A percentile compares a stretch with the other conserved stretches of the same genome.
These are phyloP conservation scores for Lagenidium giganteum DNA, from an alignment of 352 stramenopile species.

Conservation along the genomic window DNA sequence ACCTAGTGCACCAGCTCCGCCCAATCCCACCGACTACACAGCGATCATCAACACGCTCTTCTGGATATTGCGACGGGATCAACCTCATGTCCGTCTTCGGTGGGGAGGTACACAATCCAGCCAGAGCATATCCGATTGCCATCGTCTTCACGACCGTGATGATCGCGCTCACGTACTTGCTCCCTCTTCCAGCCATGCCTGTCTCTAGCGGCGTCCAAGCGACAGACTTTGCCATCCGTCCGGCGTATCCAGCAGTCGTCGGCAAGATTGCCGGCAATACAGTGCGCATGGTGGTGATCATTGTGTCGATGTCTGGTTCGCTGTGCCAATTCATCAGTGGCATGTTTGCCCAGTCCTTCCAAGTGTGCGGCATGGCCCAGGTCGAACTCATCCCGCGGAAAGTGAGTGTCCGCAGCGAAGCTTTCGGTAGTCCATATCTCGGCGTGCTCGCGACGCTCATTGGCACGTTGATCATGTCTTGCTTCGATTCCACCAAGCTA, in stretches of 20 bases:
- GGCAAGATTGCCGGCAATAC: slow-evolving; percentile 69
- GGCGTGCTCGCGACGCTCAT: slow-evolving; percentile 28
- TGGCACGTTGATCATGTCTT: slow-evolving; percentile 33
- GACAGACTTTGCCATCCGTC: slow-evolving; percentile 24
- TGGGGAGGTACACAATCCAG: slow-evolving; percentile 83
- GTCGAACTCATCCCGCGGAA: slow-evolving; percentile 72
- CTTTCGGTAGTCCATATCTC: slow-evolving; percentile 29
- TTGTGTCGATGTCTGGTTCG: slow-evolving; percentile 64
- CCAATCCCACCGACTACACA: slow-evolving; percentile 83
- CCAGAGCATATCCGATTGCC: slow-evolving; percentile 69
- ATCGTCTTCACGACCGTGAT: slow-evolving; percentile 80
- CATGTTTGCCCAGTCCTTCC: slow-evolving; percentile 85
- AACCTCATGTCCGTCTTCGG: slow-evolving; percentile 85
- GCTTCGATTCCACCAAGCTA: slow-evolving; percentile 61
- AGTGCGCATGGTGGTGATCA: slow-evolving; percentile 70
- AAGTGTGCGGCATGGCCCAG: slow-evolving; percentile 77
- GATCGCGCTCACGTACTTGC: slow-evolving; percentile 76
- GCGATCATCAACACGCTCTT: slow-evolving; percentile 92
- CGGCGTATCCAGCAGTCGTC: no score
- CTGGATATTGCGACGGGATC: slow-evolving; percentile 94
- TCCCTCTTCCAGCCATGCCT: slow-evolving; percentile 73
- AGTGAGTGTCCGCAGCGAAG: slow-evolving; percentile 46
- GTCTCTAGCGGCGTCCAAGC: slow-evolving; percentile 3
- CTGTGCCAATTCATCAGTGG: slow-evolving; percentile 89
- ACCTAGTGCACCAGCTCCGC: slow-evolving; percentile 82